Conservation (phyloP, 768 basidiomycete genomes). For the Candolleomyces eurysporus region DNA sequence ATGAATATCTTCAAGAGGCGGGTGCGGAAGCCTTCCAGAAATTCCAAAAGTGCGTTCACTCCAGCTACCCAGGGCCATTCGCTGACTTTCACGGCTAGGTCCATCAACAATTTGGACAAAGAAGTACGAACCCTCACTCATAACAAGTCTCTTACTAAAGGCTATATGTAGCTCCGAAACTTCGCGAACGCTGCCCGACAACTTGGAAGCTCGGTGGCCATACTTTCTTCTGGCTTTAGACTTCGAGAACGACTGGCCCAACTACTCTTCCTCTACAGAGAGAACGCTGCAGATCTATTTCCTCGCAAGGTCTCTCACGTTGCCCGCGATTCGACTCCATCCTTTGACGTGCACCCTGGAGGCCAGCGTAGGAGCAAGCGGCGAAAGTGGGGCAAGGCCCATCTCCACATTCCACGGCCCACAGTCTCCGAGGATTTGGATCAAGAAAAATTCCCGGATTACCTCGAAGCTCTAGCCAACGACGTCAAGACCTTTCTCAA, state of each 20-base stretch:
- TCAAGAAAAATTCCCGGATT: constrained; percentile 62
- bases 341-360: constrained; percentile 17
- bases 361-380: constrained; percentile 31
- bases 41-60: constrained; percentile 52
- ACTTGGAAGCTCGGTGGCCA: constrained; percentile 74
- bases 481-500: constrained; percentile 68
- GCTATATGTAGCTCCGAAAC: constrained; percentile 55
- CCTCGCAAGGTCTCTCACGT: constrained; percentile 57
- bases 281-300: constrained; percentile 77
- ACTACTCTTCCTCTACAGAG: constrained; percentile 67
- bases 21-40: constrained; percentile 64
- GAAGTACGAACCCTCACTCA: constrained; percentile 39
- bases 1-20: constrained; percentile 66
- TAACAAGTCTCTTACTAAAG: constrained; percentile 4
- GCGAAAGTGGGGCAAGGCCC: constrained; percentile 33
- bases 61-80: constrained; percentile 2
- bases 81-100: constrained; percentile 30
- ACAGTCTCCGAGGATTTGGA: constrained; percentile 56
- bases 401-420: constrained; percentile 50
- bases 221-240: constrained; percentile 70
- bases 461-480: constrained; percentile 59
- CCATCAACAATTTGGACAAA: constrained; percentile 61
- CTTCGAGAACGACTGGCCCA: constrained; percentile 69
- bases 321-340: constrained; percentile 34
- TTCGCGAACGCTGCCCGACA: constrained; percentile 77